These are phyloP conservation scores for Globisporangium paroecandrum DNA, from an alignment of 352 stramenopile genomes.

Conservation along the genomic window DNA sequence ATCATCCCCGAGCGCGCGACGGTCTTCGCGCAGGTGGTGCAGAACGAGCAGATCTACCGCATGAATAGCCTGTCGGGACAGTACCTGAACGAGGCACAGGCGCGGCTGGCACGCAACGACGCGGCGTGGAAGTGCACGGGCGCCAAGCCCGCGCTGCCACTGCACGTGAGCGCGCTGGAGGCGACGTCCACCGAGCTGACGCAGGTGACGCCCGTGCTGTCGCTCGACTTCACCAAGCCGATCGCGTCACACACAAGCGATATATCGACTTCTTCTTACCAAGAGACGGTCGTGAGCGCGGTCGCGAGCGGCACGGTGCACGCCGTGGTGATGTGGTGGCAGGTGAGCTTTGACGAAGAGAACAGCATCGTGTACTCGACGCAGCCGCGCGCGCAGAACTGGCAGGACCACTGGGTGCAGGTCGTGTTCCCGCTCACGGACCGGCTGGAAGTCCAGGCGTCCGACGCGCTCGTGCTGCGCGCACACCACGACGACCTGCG, in stretches of 20 bases:
- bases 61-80: slow-evolving; percentile 56
- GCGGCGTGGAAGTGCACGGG: slow-evolving; percentile 60
- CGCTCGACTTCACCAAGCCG: slow-evolving; percentile 62
- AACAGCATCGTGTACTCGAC: slow-evolving; percentile 66
- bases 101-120: slow-evolving; percentile 50
- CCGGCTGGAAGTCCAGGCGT: slow-evolving; percentile 18
- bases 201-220: slow-evolving; percentile 38
- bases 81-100: slow-evolving; percentile 27
- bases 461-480: slow-evolving; percentile 37
- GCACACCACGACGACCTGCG: slow-evolving; percentile 71
- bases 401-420: slow-evolving; percentile 83
- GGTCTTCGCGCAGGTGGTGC: slow-evolving; percentile 67
- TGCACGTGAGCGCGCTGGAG: slow-evolving; percentile 56
- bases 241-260: slow-evolving; percentile 11
- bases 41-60: slow-evolving; percentile 62
- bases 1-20: slow-evolving; percentile 69
- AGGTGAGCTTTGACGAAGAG: slow-evolving; percentile 56
- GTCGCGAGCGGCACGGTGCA: slow-evolving; percentile 38
- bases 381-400: slow-evolving; percentile 58
- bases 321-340: slow-evolving; percentile 82
- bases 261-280: slow-evolving; percentile 17
- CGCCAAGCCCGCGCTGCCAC: slow-evolving; percentile 51
- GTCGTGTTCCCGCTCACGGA: slow-evolving; percentile 65
- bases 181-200: slow-evolving; percentile 42
- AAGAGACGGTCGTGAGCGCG: slow-evolving; percentile 40